Base-by-base conservation (phyloP, 1,284 basidiomycete species). In the Cryptococcus sp. region DNA sequence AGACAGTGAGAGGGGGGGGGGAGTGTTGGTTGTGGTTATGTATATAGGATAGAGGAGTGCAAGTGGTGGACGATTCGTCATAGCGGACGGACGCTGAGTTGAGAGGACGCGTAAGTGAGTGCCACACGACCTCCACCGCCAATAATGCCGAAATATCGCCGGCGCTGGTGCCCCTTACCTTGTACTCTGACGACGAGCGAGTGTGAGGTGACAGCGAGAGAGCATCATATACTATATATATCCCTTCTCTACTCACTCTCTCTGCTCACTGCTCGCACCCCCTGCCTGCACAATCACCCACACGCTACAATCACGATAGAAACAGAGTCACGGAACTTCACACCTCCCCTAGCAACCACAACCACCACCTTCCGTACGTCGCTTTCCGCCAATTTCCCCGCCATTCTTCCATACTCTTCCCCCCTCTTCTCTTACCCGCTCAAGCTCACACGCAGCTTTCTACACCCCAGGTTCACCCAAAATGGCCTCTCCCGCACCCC, bases 401-500 rank as follows among this genome's bases (percentile, higher is more conserved):
- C 15, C 18, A 5, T 15, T 47, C 13, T 36, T 36, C 47, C 36
- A 13, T 15, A 37, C 28, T 13, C 8, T 43, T 18, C 50, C 16
- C 24, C 50, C 16, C 24, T n/a, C n/a, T 39, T 39, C 21, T 23
- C 37, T 24, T 51, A 5, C 50, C 50, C 7, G n/a, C 18, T 49
- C 6, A 49, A 16, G 16, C 35, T 49, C 16, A 18, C 6, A 4
- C 7, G 11, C 35, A 11, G 7, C 7, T 24, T 28, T 37, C 13
- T 15, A 20, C 12, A 21, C 16, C 43, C 8, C 52, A 57, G 50
- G 40, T 48, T 6, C 16, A 38, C 40, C 59, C 6, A 66, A 50
- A 56, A 75, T 73, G 70, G 62, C 69, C 36, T 52, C 65, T 37
- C 23, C 56, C n/a, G 52, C 61, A 38, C 18, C 54, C 20, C 68